Conservation (phyloP, 805 yeast genomes). For the Starmerella cellae region DNA sequence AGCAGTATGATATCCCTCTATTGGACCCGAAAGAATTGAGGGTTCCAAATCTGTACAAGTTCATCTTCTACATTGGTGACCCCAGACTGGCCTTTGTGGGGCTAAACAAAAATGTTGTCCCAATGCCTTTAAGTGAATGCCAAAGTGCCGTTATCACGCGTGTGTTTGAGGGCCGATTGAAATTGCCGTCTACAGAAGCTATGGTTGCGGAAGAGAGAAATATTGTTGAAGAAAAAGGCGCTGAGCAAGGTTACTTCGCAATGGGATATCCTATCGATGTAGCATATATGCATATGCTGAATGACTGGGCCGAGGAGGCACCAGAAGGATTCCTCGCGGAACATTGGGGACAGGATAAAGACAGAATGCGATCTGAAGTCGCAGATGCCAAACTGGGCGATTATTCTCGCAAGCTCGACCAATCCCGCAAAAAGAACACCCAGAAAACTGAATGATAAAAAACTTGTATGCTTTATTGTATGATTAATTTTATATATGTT, state of each 20-base stretch:
- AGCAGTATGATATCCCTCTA: neutral
- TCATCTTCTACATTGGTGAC: conserved; percentile 42
- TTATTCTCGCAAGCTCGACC: conserved; percentile 10
- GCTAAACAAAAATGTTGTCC: conserved; percentile 27
- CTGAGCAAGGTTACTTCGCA: conserved; percentile 39
- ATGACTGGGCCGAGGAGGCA: conserved; percentile 26
- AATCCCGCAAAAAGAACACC: conserved; percentile 2
- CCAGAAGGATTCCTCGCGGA: conserved; percentile 36
- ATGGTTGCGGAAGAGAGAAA: conserved; percentile 35
- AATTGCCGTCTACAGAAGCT: conserved; percentile 36
- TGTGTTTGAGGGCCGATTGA: conserved; percentile 43
- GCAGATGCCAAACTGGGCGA: conserved; percentile 12
- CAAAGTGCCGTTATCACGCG: conserved; percentile 57
- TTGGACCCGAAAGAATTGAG: conserved; percentile 33
- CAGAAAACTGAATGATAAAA: neutral
- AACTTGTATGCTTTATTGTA: no score
- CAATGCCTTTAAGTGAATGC: conserved; percentile 32
- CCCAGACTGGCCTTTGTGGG: conserved; percentile 56
- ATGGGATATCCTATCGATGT: conserved; percentile 46
- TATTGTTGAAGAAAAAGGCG: conserved; percentile 35
- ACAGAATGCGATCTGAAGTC: conserved; percentile 12
- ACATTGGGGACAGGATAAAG: conserved; percentile 36
- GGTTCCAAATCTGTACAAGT: conserved; percentile 45
- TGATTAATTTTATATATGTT: no score
- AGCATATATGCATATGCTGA: conserved; percentile 37